A percentile compares a stretch with the other conserved stretches of the same genome.
phyloP scores from a whole-genome alignment of 345 rosid species.

The Ricinus communis region DNA sequence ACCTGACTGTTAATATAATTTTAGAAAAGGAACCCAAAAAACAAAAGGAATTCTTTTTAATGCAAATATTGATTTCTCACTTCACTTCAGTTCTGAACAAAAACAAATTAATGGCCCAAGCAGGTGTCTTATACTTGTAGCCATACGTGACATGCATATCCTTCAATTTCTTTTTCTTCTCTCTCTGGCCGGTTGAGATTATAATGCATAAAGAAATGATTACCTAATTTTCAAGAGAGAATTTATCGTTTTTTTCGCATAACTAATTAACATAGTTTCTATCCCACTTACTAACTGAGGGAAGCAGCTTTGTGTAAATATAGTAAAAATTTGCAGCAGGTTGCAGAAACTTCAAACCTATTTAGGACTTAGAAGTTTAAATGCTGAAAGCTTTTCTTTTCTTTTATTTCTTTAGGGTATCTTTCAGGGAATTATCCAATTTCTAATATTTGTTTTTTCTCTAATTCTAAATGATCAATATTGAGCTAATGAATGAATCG shows the following conservation, averaged over 20 bases:
- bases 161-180: not conserved
- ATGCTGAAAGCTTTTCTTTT: not conserved
- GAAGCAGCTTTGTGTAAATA: not conserved
- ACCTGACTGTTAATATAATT: no score
- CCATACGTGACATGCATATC: not conserved
- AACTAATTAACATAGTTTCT: not conserved
- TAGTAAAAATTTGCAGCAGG: not conserved
- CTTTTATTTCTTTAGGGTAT: not conserved
- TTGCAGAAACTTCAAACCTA: not conserved
- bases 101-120: not conserved
- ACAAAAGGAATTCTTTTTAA: no score
- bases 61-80: no score
- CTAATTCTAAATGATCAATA: no score
- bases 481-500: conserved; percentile 6
- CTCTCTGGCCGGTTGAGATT: conserved; percentile 1
- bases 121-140: not conserved
- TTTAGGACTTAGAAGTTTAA: not conserved
- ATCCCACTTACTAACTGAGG: no score
- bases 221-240: not conserved
- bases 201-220: conserved; percentile 5
- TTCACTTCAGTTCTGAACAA: not conserved
- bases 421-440: not conserved
- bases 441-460: no score
- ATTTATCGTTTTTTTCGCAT: not conserved
- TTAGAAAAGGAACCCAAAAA: no score